Evolutionary conservation across 176 grass and related monocot genomes (phyloP).

Genomic region (Eleusine indica): DNA sequence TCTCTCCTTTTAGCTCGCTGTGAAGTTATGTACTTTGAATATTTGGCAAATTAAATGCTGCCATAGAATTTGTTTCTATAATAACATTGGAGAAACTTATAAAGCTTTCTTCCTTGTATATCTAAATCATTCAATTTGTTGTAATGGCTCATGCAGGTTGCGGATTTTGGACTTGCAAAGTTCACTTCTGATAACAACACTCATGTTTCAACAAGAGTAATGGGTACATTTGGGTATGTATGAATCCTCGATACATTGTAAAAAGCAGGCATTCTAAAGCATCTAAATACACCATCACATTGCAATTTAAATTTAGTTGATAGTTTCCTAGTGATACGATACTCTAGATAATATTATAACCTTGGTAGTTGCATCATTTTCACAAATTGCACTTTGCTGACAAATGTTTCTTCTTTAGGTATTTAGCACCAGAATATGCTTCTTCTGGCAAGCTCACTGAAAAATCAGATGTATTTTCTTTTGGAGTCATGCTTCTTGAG

Average conservation of each 20-base stretch:
- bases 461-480: conserved; percentile 97
- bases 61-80: not conserved
- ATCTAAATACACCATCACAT: not conserved
- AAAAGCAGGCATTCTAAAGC: not conserved
- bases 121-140: conserved; percentile 5
- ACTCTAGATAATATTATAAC: not conserved
- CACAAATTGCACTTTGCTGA: conserved; percentile 23
- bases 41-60: not conserved
- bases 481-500: conserved; percentile 94
- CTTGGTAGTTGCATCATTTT: conserved; percentile 17
- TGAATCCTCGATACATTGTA: conserved; percentile 5
- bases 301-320: not conserved
- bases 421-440: conserved; percentile 98
- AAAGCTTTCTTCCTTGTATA: not conserved
- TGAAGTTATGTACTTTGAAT: conserved; percentile 12
- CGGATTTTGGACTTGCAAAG: conserved; percentile 82
- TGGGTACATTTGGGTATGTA: conserved; percentile 79
- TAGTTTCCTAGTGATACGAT: not conserved
- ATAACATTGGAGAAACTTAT: not conserved
- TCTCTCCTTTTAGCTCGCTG: not conserved
- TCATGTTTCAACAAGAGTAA: conserved; percentile 79
- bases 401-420: conserved; percentile 54
- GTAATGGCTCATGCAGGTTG: conserved; percentile 48
- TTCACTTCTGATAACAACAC: conserved; percentile 66
- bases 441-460: conserved; percentile 98